A percentile compares a stretch with the other conserved stretches of the same genome.
phyloP scores from a whole-genome alignment of 129 eudicot species.

The Centella asiatica region DNA sequence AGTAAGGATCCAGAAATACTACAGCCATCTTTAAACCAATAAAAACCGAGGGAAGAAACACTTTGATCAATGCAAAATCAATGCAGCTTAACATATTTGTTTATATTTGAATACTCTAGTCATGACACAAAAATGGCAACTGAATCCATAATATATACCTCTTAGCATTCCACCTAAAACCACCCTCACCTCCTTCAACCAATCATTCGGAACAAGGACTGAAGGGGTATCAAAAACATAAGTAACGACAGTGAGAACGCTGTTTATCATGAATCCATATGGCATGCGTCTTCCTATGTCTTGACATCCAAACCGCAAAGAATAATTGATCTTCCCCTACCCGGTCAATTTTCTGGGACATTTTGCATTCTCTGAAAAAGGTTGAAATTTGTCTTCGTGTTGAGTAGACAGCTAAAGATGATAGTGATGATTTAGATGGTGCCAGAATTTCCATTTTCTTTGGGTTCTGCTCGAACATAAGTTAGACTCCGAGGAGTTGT shows the following conservation, averaged over 20 bases:
- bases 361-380: not conserved
- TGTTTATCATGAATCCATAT: not conserved
- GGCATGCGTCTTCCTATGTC: not conserved
- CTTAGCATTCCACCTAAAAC: not conserved
- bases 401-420: not conserved
- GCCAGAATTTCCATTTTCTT: slow-evolving; percentile 39
- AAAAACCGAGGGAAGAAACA: not conserved
- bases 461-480: slow-evolving; percentile 56
- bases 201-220: too few relatives aligned
- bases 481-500: slow-evolving; percentile 59
- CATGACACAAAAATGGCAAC: not conserved
- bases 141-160: not conserved
- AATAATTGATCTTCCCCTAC: not conserved
- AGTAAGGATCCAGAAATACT: too few relatives aligned
- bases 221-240: too few relatives aligned
- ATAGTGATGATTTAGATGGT: slow-evolving; percentile 16
- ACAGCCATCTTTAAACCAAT: not conserved
- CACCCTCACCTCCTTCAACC: not conserved
- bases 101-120: not conserved
- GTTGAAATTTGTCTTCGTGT: not conserved
- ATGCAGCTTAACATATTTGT: not conserved
- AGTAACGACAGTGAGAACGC: too few relatives aligned
- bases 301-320: not conserved
- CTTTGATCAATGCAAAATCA: not conserved
- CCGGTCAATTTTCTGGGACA: not conserved